Base-by-base conservation (phyloP, 345 rosid genomes). In the Pelargonium nanum region DNA sequence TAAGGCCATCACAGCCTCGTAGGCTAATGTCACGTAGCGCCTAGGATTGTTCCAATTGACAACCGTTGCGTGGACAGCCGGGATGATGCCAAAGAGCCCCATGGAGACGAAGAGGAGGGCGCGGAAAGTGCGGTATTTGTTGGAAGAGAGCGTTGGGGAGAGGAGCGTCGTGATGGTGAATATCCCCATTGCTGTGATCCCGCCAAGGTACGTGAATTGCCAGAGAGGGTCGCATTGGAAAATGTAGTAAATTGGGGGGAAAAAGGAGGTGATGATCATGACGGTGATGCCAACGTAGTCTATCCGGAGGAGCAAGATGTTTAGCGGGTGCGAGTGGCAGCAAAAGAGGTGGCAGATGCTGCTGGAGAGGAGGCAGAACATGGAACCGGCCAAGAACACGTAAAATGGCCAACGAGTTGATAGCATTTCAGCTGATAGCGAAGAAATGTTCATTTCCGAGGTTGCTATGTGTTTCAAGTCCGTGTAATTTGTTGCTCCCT, bases 251-350 rank as follows among this genome's bases (percentile, higher is more conserved):
- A 91, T 91, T 19, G 91, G 88, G 10, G 98, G 96, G 72, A 91
- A 86, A 64, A 86, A 91, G 1, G 96, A 91, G 64, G 98, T 88
- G 78, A 91, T 88, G 74, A 91, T 91, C 98, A 88, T 88, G 65
- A 71, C 71, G 1, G 90, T 63, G 69, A 91, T 91, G 0, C 98
- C 96, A 0, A 77, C 57, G 21, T 83, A 91, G 74, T 91, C 98
- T 4, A 91, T 70, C 10, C 92, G 78, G 21, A 88, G 72, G 55
- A 91, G 71, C 17, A 69, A 40, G 68, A 84, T 57, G 82, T 71
- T 88, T 0, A 86, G 72, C 17, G 68, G 76, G 65, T 34, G 81
- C 4, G 96, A 91, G 53, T 91, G 98, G 72, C 98, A 88, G 0
- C 81, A 84, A 53, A 91, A 88, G 64, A 91, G 88, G 64, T 91